Evolutionary conservation across 257 asterid genomes (phyloP).

Genomic region (Thymus quinquecostatus): DNA sequence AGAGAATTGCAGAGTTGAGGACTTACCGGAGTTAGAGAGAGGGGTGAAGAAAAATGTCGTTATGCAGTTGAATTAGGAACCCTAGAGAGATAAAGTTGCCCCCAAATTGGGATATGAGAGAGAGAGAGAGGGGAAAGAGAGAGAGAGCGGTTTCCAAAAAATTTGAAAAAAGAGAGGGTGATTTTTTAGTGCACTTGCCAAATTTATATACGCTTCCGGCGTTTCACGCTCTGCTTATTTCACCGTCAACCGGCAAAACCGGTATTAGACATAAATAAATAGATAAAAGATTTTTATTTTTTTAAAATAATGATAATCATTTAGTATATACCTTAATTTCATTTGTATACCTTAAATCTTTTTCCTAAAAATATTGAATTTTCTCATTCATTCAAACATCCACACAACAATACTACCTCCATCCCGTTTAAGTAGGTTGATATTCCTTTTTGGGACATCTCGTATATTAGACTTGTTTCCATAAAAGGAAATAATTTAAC

Average conservation of each 20-base stretch:
- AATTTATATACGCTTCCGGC: not conserved
- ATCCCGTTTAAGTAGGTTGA: too few relatives aligned
- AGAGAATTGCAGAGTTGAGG: conserved; percentile 1
- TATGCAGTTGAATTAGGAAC: conserved; percentile 36
- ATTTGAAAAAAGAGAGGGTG: conserved; percentile 46
- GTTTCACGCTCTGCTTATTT: conserved; percentile 18
- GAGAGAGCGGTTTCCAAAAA: conserved; percentile 37
- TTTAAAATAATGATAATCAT: too few relatives aligned
- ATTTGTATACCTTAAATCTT: too few relatives aligned
- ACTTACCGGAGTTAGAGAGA: conserved; percentile 31
- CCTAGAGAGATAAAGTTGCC: conserved; percentile 42
- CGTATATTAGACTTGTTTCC: too few relatives aligned
- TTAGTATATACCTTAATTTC: too few relatives aligned
- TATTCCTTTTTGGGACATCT: too few relatives aligned
- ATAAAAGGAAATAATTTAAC: too few relatives aligned
- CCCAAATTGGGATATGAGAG: conserved; percentile 21
- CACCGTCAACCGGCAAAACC: conserved; percentile 29
- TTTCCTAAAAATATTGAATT: too few relatives aligned
- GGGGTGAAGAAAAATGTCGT: conserved; percentile 10
- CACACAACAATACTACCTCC: too few relatives aligned
- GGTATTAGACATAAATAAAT: not conserved
- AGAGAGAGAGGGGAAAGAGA: conserved; percentile 33
- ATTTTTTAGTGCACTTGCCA: not conserved
- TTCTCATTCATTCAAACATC: too few relatives aligned
- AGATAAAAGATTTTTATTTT: too few relatives aligned